A percentile compares a stretch with the other conserved stretches of the same genome.
Conservation (phyloP, 371 early-diverging fungal genomes). For the Coemansia sp. region DNA sequence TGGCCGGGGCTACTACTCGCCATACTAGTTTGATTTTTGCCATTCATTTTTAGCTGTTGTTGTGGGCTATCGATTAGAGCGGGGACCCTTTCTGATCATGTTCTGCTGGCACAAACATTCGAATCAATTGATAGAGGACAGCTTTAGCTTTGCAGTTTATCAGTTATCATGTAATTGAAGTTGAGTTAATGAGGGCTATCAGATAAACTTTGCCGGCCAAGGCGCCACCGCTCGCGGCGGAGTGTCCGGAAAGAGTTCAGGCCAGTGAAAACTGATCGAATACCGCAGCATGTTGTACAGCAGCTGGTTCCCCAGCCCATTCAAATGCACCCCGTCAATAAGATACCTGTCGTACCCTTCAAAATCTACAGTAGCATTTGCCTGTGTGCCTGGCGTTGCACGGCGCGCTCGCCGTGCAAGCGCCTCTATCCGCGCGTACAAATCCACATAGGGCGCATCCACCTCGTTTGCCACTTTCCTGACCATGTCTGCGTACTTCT, state of each 20-base stretch:
- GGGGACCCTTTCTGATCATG: too few relatives aligned
- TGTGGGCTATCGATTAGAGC: too few relatives aligned
- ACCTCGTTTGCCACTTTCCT: constrained; percentile 52
- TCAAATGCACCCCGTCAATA: constrained; percentile 24
- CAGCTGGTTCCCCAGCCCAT: constrained; percentile 17
- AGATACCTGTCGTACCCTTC: constrained; percentile 30
- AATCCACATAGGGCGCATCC: constrained; percentile 54
- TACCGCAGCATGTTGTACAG: constrained; percentile 10
- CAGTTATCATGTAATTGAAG: too few relatives aligned
- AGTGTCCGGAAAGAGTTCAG: constrained; percentile 2
- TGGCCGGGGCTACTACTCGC: constrained; percentile 44
- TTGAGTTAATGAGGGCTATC: too few relatives aligned
- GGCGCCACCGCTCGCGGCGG: neutral
- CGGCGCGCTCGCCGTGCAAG: neutral
- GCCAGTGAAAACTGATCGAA: constrained; percentile 7
- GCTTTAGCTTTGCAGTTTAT: neutral
- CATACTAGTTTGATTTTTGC: constrained; percentile 20
- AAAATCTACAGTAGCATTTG: neutral
- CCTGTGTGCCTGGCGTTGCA: too few relatives aligned
- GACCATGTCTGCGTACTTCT: constrained; percentile 62
- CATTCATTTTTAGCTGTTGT: too few relatives aligned
- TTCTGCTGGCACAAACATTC: neutral
- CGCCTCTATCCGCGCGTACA: constrained; percentile 57
- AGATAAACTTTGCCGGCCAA: too few relatives aligned
- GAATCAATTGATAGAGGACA: neutral